A percentile compares a stretch with the other conserved stretches of the same genome.
Evolutionary conservation across 164 flowering plant genomes (phyloP).

Genomic region (Stephania cephalantha): DNA sequence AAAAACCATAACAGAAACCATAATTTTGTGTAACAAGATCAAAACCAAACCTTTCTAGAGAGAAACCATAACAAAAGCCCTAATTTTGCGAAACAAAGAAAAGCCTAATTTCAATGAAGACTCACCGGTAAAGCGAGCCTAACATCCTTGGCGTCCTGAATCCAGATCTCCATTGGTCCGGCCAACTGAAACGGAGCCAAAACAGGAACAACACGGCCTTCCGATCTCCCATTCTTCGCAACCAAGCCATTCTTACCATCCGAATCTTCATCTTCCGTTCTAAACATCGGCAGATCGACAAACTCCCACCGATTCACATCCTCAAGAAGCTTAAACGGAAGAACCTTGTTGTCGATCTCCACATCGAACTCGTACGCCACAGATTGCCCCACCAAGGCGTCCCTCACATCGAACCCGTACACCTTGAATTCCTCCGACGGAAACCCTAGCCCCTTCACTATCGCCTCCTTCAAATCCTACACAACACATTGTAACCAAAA

Average conservation of each 20-base stretch:
- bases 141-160: conserved; percentile 87
- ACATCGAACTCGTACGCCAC: conserved; percentile 84
- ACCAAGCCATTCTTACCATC: conserved; percentile 41
- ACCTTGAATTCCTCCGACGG: conserved; percentile 73
- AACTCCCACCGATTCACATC: conserved; percentile 83
- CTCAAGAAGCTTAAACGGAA: conserved; percentile 83
- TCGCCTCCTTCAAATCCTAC: conserved; percentile 82
- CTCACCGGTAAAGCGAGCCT: conserved; percentile 77
- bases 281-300: conserved; percentile 78
- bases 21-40: too few species aligned
- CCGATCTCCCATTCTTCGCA: conserved; percentile 18
- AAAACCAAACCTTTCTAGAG: too few species aligned
- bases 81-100: background rate
- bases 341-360: conserved; percentile 62
- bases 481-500: background rate
- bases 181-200: conserved; percentile 91
- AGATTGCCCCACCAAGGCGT: conserved; percentile 72
- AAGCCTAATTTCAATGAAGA: background rate
- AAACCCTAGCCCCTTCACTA: conserved; percentile 77
- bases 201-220: conserved; percentile 28
- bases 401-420: conserved; percentile 66
- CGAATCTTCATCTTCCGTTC: conserved; percentile 25
- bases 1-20: too few species aligned
- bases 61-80: background rate
- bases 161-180: conserved; percentile 98